Evolutionary conservation across 768 basidiomycete genomes (phyloP).

Genomic region (Leccinum olivaceopallidum): DNA sequence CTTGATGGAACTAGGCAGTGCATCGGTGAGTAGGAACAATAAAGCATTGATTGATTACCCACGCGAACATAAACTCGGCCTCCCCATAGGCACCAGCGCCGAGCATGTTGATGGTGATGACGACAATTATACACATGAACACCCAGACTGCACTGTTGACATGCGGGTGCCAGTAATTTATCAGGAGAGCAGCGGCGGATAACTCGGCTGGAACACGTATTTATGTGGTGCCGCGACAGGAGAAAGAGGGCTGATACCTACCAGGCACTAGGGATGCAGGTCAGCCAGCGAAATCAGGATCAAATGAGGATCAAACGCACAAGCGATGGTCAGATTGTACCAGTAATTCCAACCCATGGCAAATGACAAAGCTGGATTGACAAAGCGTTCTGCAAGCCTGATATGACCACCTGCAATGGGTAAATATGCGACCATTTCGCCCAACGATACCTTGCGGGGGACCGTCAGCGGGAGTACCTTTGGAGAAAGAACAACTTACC

Average conservation of each 20-base stretch:
- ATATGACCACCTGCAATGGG: conserved; percentile 83
- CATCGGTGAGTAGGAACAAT: not conserved
- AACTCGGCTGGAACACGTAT: not conserved
- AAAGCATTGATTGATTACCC: not conserved
- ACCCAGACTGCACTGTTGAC: not conserved
- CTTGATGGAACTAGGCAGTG: not conserved
- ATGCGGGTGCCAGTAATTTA: not conserved
- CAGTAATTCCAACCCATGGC: conserved; percentile 58
- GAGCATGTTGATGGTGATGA: not conserved
- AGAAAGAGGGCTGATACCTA: not conserved
- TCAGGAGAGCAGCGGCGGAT: not conserved
- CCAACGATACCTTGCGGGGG: conserved; percentile 44
- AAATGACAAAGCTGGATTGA: conserved; percentile 69
- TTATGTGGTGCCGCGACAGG: not conserved
- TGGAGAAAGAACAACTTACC: conserved; percentile 16
- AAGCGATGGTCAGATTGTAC: conserved; percentile 35
- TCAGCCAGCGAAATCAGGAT: not conserved
- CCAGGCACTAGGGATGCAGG: not conserved
- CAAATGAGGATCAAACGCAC: not conserved
- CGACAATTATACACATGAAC: not conserved
- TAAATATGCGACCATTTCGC: conserved; percentile 63
- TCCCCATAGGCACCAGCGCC: not conserved
- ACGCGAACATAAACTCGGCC: not conserved
- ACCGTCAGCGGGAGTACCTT: not conserved
- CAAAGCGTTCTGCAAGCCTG: conserved; percentile 78